Percentiles rank a stretch among this genome's conserved stretches.
phyloP scores from a whole-genome alignment of 2,329 filamentous ascomycete genomes.

The Scedosporium minutisporum region DNA sequence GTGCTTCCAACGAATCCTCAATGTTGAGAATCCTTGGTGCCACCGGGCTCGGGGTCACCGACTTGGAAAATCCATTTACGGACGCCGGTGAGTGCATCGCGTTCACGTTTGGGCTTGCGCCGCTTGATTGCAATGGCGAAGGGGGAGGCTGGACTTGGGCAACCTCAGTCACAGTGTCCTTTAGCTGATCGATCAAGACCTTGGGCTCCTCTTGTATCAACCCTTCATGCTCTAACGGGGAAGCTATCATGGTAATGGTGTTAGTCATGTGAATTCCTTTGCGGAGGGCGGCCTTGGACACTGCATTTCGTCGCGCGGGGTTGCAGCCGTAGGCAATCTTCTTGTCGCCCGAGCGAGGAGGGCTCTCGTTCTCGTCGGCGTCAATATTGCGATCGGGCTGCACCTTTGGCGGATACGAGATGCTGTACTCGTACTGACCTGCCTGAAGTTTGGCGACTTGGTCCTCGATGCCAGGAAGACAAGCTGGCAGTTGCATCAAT shows the following conservation, averaged over 20 bases:
- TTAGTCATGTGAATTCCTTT: slow-evolving; percentile 4
- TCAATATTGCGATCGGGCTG: neutral
- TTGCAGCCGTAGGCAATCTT: slow-evolving; percentile 6
- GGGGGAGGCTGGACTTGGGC: neutral
- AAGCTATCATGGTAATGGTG: slow-evolving; percentile 6
- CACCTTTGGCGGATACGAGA: slow-evolving; percentile 4
- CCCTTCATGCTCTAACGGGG: neutral
- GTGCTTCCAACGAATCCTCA: slow-evolving; percentile 53
- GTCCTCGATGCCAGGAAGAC: slow-evolving; percentile 15
- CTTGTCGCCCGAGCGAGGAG: neutral
- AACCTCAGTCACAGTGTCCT: neutral
- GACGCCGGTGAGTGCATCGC: neutral
- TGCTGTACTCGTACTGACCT: slow-evolving; percentile 38
- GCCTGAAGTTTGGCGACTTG: slow-evolving; percentile 33
- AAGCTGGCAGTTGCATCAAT: slow-evolving; percentile 6
- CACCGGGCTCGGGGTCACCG: neutral
- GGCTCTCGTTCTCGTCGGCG: slow-evolving; percentile 2
- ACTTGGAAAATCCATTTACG: slow-evolving; percentile 2
- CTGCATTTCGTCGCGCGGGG: slow-evolving; percentile 3
- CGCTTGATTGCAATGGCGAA: neutral
- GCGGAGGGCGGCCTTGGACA: slow-evolving; percentile 1
- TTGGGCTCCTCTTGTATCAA: neutral
- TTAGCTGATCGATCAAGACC: slow-evolving; percentile 1
- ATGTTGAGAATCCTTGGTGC: slow-evolving; percentile 23
- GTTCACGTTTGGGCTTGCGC: neutral